Evolutionary conservation across 2,329 filamentous ascomycete species (phyloP), one percentile per base, ranked within the genome.

Genomic region (Hypoxylon sp.): DNA sequence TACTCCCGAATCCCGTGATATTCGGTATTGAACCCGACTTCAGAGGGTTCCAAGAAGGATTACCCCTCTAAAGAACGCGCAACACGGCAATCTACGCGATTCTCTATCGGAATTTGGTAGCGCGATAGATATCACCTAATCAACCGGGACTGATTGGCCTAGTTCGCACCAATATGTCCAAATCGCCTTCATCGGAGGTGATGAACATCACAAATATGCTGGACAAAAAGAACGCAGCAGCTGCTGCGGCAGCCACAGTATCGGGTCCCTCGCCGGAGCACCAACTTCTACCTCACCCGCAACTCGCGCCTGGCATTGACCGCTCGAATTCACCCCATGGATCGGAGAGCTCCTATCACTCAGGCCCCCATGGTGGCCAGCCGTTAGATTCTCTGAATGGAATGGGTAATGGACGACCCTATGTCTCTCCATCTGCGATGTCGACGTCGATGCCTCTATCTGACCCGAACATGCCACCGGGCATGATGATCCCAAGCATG

Each of bases 301-400:
- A 78, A n/a, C 54, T 78, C 1, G 63, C 74, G n/a, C 55, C 67
- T 11, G 59, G 77, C 14, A 83, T 88, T 75, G 87, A 89, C 62
- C 84, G 86, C 64, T 84, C 86, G 52, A 84, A 83, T 72, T 89
- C 87, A 5, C 86, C 87, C 9, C 87, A 89, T 78, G 86, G 86
- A 62, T 89, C 87, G 13, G 87, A 89, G 72, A 84, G 86, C 76
- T 88, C 86, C 4, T 83, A 86, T 66, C 87, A 87, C 76, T 87
- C 86, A 1, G 83, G 80, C 51, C 80, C 81, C 46, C 83, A 77
- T 5, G 76, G 60, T 4, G 77, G 70, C 11, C 68, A 66, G 17
- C 54, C 71, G 14, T 54, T 77, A 39, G 74, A 76, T 2, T 69
- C 67, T 11, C 47, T 84, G 68, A 81, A 84, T 74, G 83, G 81